phyloP scores from a whole-genome alignment of 305 asterid genomes.

The Nicotiana rustica region DNA sequence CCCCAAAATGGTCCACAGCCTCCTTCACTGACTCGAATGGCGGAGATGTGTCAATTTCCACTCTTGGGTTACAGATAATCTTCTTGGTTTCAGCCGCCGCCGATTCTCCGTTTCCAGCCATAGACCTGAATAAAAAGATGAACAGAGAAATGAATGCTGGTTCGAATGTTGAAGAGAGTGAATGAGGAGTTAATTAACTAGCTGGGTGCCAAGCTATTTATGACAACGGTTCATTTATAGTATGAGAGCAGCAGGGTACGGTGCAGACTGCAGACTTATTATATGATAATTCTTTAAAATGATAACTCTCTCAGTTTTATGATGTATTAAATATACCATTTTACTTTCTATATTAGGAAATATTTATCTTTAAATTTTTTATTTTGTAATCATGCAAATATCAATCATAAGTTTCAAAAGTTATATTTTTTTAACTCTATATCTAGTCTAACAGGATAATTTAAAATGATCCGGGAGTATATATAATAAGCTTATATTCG shows the following conservation, averaged over 20 bases:
- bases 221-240: neutral
- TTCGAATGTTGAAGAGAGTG: neutral
- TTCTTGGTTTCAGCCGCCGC: conserved; percentile 52
- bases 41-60: conserved; percentile 83
- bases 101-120: conserved; percentile 54
- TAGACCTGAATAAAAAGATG: neutral
- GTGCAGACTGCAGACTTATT: too few species aligned
- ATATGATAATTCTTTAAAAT: too few species aligned
- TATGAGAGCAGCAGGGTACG: neutral
- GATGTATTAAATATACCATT: too few species aligned
- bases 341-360: too few species aligned
- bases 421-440: too few species aligned
- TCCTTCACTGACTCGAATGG: conserved; percentile 95
- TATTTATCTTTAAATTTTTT: too few species aligned
- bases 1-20: conserved; percentile 87
- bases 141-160: neutral
- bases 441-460: neutral
- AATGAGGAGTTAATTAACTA: neutral
- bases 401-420: too few species aligned
- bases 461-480: neutral
- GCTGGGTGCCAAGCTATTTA: neutral
- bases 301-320: too few species aligned
- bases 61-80: conserved; percentile 59
- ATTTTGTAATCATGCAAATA: too few species aligned
- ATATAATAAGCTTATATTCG: neutral